These are phyloP conservation scores for Juglanconis oblonga DNA, from an alignment of 2,329 filamentous ascomycete genomes.

Conservation along the genomic window DNA sequence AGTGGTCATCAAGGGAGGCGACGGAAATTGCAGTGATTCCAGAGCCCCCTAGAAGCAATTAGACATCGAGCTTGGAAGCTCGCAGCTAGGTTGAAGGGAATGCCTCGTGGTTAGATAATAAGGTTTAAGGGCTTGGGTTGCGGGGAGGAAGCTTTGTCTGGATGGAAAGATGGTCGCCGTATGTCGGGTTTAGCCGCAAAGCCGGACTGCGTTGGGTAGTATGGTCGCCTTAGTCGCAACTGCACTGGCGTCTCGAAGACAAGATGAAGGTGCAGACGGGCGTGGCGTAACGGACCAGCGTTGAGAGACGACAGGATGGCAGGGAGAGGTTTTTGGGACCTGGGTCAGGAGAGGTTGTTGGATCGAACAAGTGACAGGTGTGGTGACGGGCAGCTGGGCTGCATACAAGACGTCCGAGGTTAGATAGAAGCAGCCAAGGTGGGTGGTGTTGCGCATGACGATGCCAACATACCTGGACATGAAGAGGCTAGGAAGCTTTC, in stretches of 20 bases:
- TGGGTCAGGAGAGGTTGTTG: background rate
- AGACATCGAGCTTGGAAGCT: conserved; percentile 11
- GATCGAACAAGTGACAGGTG: background rate
- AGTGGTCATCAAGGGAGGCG: conserved; percentile 1
- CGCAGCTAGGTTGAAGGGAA: conserved; percentile 1
- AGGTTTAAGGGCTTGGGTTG: conserved; percentile 1
- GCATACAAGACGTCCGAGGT: background rate
- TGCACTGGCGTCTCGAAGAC: conserved; percentile 5
- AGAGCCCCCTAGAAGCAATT: background rate
- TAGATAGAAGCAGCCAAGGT: background rate
- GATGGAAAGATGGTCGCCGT: background rate
- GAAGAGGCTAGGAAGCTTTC: background rate
- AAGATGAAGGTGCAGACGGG: background rate
- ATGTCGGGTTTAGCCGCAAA: conserved; percentile 13
- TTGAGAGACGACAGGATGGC: conserved; percentile 1
- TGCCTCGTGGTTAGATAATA: background rate
- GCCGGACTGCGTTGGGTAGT: conserved; percentile 7
- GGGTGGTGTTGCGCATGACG: background rate
- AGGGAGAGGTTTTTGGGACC: background rate
- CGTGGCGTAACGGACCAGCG: conserved; percentile 5
- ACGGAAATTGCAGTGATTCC: conserved; percentile 1
- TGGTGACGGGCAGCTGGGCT: conserved; percentile 2
- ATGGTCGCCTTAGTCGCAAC: conserved; percentile 10
- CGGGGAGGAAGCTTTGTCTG: conserved; percentile 8
- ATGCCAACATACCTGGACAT: background rate